Evolutionary conservation across 768 basidiomycete species (phyloP).

Genomic region (Amanita phalloides): DNA sequence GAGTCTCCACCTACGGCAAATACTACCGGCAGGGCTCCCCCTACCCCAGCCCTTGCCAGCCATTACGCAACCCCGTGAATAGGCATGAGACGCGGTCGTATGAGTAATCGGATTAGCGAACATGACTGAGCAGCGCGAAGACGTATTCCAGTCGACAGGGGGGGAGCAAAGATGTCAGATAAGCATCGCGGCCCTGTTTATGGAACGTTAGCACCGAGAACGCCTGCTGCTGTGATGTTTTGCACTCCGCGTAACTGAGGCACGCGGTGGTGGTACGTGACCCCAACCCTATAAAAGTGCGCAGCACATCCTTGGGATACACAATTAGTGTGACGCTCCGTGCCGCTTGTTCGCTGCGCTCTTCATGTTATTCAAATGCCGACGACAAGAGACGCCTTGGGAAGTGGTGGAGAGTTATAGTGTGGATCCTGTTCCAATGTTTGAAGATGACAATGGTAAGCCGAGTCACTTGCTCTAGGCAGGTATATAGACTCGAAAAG

Average conservation of each 20-base stretch:
- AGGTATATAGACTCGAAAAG: background rate
- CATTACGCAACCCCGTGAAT: too few species aligned
- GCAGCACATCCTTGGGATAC: background rate
- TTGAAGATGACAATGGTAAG: conserved; percentile 51
- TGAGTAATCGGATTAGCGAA: too few species aligned
- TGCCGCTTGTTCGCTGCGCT: background rate
- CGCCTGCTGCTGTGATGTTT: too few species aligned
- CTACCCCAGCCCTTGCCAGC: too few species aligned
- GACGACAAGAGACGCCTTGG: conserved; percentile 57
- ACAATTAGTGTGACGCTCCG: background rate
- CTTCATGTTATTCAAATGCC: conserved; percentile 29
- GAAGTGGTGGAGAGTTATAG: conserved; percentile 63
- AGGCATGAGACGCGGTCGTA: too few species aligned
- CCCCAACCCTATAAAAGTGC: background rate
- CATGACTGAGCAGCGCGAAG: too few species aligned
- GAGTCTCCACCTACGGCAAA: too few species aligned
- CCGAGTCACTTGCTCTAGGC: background rate
- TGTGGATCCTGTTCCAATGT: conserved; percentile 56
- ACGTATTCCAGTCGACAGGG: too few species aligned
- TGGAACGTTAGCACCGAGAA: too few species aligned
- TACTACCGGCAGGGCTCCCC: too few species aligned
- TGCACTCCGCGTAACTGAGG: background rate
- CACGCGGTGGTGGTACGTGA: background rate
- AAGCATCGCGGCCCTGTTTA: too few species aligned
- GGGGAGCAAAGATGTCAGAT: too few species aligned